phyloP scores from a whole-genome alignment of 768 basidiomycete species.

The Cyathus striatus region DNA sequence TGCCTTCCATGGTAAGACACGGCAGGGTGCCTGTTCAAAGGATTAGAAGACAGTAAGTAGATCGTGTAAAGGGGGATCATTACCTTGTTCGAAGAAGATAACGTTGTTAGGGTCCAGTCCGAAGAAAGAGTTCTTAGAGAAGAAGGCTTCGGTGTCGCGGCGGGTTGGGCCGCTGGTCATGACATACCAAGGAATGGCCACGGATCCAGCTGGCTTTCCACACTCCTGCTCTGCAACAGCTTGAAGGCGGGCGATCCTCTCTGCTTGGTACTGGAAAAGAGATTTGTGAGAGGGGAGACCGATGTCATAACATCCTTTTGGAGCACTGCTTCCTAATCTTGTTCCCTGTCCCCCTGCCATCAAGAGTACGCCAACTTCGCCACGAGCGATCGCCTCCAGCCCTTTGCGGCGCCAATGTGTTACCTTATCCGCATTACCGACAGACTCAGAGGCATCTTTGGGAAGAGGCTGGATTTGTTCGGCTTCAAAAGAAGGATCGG shows the following conservation, averaged over 20 bases:
- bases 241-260: slow-evolving; percentile 85
- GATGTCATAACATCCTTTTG: slow-evolving; percentile 98
- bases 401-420: slow-evolving; percentile 75
- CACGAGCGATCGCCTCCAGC: slow-evolving; percentile 71
- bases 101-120: slow-evolving; percentile 78
- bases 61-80: slow-evolving; percentile 4
- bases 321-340: slow-evolving; percentile 83
- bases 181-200: slow-evolving; percentile 92
- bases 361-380: slow-evolving; percentile 90
- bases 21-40: slow-evolving; percentile 77
- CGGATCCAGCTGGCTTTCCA: slow-evolving; percentile 50
- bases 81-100: slow-evolving; percentile 96
- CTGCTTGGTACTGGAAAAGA: slow-evolving; percentile 97
- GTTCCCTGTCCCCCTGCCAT: slow-evolving; percentile 99
- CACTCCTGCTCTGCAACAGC: slow-evolving; percentile 58
- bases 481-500: slow-evolving; percentile 27
- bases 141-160: slow-evolving; percentile 80
- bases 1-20: slow-evolving; percentile 91
- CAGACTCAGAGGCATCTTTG: slow-evolving; percentile 63
- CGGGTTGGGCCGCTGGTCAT: slow-evolving; percentile 99
- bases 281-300: slow-evolving; percentile 89
- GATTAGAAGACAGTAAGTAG: slow-evolving; percentile 4
- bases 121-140: slow-evolving; percentile 71
- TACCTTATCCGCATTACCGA: slow-evolving; percentile 49
- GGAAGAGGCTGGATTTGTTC: slow-evolving; percentile 81